Base-by-base conservation (phyloP, 495 filamentous ascomycete genomes). In the Lasiosphaeria hispida region DNA sequence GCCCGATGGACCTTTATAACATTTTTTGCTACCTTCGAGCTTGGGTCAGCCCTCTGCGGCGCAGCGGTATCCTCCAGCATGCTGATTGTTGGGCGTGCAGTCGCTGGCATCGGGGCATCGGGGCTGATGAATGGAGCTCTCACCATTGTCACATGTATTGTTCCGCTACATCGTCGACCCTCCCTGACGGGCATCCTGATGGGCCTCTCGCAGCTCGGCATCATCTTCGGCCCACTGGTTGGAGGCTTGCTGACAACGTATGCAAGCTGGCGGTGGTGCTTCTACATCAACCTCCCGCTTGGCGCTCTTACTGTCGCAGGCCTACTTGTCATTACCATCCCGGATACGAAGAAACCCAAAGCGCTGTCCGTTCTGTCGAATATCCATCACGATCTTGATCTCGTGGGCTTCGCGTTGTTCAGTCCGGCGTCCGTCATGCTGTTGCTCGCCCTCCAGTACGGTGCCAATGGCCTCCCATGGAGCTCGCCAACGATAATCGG, bases 361-460 rank as follows among this genome's bases (percentile, higher is more conserved):
- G 30, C 64, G 1, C n/a, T 17, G 75, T 78, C 10, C 1, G 48
- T 67, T 1, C 15, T 71, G 9, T 39, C 42, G 33, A 52, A 55
- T 13, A 73, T 86, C 61, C n/a, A 81, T 3, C 66, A 72, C 17
- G 75, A 87, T 48, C 72, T 94, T 19, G 91, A 96, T 69, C 76
- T 85, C 3, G 51, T 80, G 2, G 90, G 90, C 3, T 86, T 82
- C 1, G 3, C 76, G 0, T 59, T 85, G 43, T 85, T 94, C 65
- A 64, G 90, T 1, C 87, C 89, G 1, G 77, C 77, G 7, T 80
- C 92, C 10, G 73, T 91, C 48, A 86, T 84, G 60, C 71, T 91
- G 6, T 65, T 94, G 18, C 72, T 94, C 0, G 91, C 87, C 0
- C 76, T 95, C 9, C 86, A 92, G 63, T 94, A 88, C 87, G 90